A percentile compares a stretch with the other conserved stretches of the same genome.
These are phyloP conservation scores for Neopestalotiopsis rosae DNA, from an alignment of 2,329 filamentous ascomycete genomes.

Conservation along the genomic window DNA sequence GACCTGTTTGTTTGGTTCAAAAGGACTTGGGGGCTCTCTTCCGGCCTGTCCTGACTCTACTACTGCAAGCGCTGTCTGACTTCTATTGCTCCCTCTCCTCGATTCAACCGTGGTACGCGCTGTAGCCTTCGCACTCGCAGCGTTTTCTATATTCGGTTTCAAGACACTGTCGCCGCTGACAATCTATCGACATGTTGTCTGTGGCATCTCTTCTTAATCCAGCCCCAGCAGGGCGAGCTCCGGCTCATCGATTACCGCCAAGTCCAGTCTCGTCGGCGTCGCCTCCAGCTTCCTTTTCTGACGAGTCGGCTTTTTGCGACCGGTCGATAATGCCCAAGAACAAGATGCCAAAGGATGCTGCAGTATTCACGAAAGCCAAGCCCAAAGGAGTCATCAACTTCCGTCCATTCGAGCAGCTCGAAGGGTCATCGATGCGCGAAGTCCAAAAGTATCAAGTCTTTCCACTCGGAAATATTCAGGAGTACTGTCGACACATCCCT, in stretches of 20 bases:
- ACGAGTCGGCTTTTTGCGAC: slow-evolving; percentile 36
- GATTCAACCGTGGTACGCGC: slow-evolving; percentile 27
- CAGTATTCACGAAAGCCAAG: slow-evolving; percentile 65
- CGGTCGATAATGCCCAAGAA: slow-evolving; percentile 46
- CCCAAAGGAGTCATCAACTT: slow-evolving; percentile 74
- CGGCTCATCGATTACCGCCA: slow-evolving; percentile 48
- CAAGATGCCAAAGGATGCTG: slow-evolving; percentile 70
- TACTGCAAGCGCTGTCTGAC: slow-evolving; percentile 42
- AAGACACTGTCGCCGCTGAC: slow-evolving; percentile 39
- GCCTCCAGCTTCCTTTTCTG: slow-evolving; percentile 38
- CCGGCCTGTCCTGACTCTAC: slow-evolving; percentile 27
- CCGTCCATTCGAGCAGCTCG: slow-evolving; percentile 72
- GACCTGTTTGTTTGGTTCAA: slow-evolving; percentile 45
- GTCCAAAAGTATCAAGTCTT: slow-evolving; percentile 70
- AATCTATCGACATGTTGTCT: slow-evolving; percentile 61
- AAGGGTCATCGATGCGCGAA: slow-evolving; percentile 59
- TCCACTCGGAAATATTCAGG: slow-evolving; percentile 66
- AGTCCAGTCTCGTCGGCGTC: slow-evolving; percentile 44
- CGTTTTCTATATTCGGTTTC: slow-evolving; percentile 40
- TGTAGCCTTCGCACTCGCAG: slow-evolving; percentile 34
- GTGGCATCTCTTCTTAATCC: slow-evolving; percentile 72
- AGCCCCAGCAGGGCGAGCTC: slow-evolving; percentile 45
- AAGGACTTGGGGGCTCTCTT: slow-evolving; percentile 37
- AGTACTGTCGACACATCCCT: slow-evolving; percentile 78
- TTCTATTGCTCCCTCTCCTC: slow-evolving; percentile 30